Base-by-base conservation (phyloP, 1,284 basidiomycete species). In the Malassezia cuniculi region DNA sequence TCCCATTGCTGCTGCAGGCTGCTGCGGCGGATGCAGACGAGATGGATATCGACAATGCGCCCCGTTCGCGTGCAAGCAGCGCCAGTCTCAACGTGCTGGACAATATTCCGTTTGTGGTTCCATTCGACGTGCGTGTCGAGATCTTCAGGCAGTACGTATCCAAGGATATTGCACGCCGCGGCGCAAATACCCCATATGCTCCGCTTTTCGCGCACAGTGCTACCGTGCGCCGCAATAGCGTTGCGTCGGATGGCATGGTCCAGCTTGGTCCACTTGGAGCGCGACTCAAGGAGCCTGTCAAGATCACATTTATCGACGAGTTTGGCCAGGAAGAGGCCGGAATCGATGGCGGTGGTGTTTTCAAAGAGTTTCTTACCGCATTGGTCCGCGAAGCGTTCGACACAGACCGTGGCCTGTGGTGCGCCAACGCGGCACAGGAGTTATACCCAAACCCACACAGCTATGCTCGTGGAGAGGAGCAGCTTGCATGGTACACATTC, bases 41-140 rank as follows among this genome's bases (percentile, higher is more conserved):
- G 4, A 35, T 15, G 6, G 31, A 39, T 8, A 21, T 34, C 1
- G 32, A 29, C 18, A 36, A 40, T 14, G 24, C 25, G 5, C 25
- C 27, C 4, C 37, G 36, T 26, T 21, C 17, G 6, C 35, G 17
- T 10, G 17, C 19, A 5, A n/a, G 6, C 6, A 29, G 27, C 27
- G 15, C 5, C 27, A 22, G 9, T 3, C 75, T 95, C 1, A 84
- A 85, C 3, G 75, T 95, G 19, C 76, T 97, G 36, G 86, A 94
- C 71, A 89, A 94, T 66, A 83, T 95, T 36, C 93, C 90, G 0
- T 95, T 97, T 71, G 79, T 86, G 10, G 83, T 97, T 42, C 90
- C 89, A 0, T 97, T 97, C 69, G 80, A 83, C 44, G 78, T 80
- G 0, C 79, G 90, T 15, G 82, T 95, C 6, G 75, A 79, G 30